Evolutionary conservation across 2,329 filamentous ascomycete genomes (phyloP).

Genomic region (Ophiocordyceps camponoti-leonardi): DNA sequence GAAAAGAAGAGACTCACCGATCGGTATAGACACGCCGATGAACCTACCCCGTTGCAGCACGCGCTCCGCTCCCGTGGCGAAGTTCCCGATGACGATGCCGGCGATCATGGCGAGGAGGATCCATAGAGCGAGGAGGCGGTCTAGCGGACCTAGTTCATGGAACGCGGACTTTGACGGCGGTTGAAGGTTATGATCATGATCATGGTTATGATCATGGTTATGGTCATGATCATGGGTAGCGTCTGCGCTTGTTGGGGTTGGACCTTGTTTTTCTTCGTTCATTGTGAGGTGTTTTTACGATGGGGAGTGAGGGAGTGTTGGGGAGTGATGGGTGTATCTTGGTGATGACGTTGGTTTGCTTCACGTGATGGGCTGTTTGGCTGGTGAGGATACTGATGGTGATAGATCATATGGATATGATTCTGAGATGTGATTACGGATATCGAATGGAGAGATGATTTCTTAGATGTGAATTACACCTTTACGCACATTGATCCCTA

Average conservation of each 20-base stretch:
- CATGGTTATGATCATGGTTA: background rate
- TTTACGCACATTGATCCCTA: no score
- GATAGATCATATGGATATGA: no score
- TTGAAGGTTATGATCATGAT: background rate
- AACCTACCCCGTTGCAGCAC: conserved; percentile 55
- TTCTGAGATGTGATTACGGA: no score
- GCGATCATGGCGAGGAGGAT: conserved; percentile 64
- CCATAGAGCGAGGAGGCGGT: conserved; percentile 51
- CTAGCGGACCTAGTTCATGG: conserved; percentile 39
- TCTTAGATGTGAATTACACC: no score
- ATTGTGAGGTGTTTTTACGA: no score
- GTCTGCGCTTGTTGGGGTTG: background rate
- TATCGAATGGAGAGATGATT: no score
- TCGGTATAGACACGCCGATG: conserved; percentile 50
- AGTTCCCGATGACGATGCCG: conserved; percentile 62
- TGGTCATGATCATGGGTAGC: background rate
- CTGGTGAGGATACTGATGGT: no score
- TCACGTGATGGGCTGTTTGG: no score
- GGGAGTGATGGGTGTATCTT: background rate
- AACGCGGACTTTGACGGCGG: conserved; percentile 15
- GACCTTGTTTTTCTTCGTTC: background rate
- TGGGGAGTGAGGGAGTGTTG: background rate
- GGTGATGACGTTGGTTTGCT: background rate
- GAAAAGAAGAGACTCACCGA: conserved; percentile 27
- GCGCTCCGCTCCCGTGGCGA: conserved; percentile 43